phyloP scores from a whole-genome alignment of 345 rosid genomes.

The Citrus reticulata region DNA sequence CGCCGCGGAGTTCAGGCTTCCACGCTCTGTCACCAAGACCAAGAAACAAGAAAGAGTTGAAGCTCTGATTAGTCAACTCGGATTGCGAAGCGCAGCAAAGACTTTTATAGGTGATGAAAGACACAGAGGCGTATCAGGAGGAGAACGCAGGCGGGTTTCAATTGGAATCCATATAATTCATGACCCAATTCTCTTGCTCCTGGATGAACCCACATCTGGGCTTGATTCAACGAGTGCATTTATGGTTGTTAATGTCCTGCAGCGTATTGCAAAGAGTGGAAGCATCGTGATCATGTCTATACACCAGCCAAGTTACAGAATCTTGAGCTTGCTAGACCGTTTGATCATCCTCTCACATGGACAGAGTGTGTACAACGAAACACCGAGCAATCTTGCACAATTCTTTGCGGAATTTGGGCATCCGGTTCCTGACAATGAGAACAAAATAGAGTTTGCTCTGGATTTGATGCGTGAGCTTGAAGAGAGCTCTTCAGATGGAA shows the following conservation, averaged over 20 bases:
- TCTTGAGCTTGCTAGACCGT: slow-evolving; percentile 24
- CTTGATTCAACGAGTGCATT: slow-evolving; percentile 40
- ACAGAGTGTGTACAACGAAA: slow-evolving; percentile 21
- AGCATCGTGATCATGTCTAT: slow-evolving; percentile 38
- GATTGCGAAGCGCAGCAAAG: slow-evolving; percentile 30
- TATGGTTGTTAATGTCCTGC: slow-evolving; percentile 35
- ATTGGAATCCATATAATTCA: slow-evolving; percentile 28
- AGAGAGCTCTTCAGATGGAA: not conserved
- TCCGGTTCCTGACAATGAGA: slow-evolving; percentile 23
- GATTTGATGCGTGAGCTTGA: slow-evolving; percentile 30
- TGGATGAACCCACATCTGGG: slow-evolving; percentile 38
- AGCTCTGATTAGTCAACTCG: slow-evolving; percentile 35
- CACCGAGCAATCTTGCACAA: slow-evolving; percentile 14
- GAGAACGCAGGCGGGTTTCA: slow-evolving; percentile 42
- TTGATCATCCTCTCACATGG: slow-evolving; percentile 32
- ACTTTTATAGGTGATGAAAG: slow-evolving; percentile 43
- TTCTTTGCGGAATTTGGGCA: slow-evolving; percentile 27
- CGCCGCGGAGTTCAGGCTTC: slow-evolving; percentile 38
- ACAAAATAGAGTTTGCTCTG: slow-evolving; percentile 30
- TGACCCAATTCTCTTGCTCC: slow-evolving; percentile 26
- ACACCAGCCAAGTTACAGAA: slow-evolving; percentile 36
- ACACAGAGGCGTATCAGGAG: slow-evolving; percentile 39
- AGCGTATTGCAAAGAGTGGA: slow-evolving; percentile 33
- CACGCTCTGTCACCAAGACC: slow-evolving; percentile 21
- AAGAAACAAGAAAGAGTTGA: slow-evolving; percentile 33